Conservation (phyloP, 495 filamentous ascomycete genomes). For the Baudoinia panamericana region DNA sequence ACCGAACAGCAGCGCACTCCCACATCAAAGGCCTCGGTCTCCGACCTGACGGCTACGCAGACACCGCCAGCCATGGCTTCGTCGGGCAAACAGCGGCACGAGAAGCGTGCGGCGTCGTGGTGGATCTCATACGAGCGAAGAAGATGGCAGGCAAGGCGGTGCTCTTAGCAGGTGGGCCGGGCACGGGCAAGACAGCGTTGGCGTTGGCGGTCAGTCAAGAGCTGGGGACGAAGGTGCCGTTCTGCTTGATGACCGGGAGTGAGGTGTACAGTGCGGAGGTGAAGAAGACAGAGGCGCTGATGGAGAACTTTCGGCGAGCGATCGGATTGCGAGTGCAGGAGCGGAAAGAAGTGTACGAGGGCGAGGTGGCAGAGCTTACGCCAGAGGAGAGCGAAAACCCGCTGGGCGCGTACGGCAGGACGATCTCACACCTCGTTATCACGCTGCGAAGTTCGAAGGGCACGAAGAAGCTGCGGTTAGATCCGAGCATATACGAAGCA, state of each 20-base stretch:
- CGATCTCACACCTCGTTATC: constrained; percentile 80
- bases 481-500: constrained; percentile 96
- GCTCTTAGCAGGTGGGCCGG: constrained; percentile 79
- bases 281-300: constrained; percentile 96
- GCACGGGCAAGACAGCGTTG: constrained; percentile 93
- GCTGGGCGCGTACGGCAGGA: constrained; percentile 87
- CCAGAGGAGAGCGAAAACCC: constrained; percentile 97
- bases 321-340: constrained; percentile 89
- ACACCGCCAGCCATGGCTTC: constrained; percentile 54
- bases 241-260: constrained; percentile 91
- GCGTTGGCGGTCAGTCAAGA: constrained; percentile 90
- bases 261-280: constrained; percentile 95
- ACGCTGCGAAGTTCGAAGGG: constrained; percentile 82
- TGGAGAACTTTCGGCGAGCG: constrained; percentile 95
- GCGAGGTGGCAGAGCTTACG: constrained; percentile 89
- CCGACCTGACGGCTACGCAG: constrained; percentile 66
- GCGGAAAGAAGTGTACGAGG: constrained; percentile 96
- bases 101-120: constrained; percentile 89
- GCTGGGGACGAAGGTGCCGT: constrained; percentile 91
- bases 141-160: constrained; percentile 97
- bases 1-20: constrained; percentile 88
- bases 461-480: constrained; percentile 89
- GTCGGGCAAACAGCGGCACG: constrained; percentile 78
- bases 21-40: constrained; percentile 93
- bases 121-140: constrained; percentile 84